Conservation (phyloP, 1,284 basidiomycete species). For the Pyrrhoderma noxium region DNA sequence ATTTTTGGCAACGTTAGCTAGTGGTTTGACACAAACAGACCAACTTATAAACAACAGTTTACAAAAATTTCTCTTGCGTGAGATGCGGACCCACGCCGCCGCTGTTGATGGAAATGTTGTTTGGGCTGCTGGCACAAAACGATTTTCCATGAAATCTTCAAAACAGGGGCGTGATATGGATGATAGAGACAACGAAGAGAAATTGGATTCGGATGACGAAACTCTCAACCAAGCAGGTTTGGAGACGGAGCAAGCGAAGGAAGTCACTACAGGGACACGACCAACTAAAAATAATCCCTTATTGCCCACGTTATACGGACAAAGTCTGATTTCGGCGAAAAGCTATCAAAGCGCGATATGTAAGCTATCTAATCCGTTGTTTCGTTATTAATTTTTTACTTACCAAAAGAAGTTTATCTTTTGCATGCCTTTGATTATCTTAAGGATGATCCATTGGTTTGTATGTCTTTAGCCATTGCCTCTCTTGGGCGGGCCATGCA, state of each 20-base stretch:
- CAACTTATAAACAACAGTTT: constrained; percentile 70
- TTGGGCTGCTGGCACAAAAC: constrained; percentile 48
- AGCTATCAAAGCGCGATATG: constrained; percentile 90
- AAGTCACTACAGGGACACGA: constrained; percentile 27
- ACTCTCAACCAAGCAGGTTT: constrained; percentile 22
- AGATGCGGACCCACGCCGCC: constrained; percentile 58
- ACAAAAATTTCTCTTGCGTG: constrained; percentile 78
- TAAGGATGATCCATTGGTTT: constrained; percentile 79
- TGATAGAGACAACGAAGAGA: constrained; percentile 20
- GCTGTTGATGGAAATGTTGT: constrained; percentile 51
- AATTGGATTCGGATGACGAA: constrained; percentile 28
- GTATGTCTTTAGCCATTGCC: constrained; percentile 74
- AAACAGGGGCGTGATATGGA: constrained; percentile 21
- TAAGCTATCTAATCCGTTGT: constrained; percentile 41
- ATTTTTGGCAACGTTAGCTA: constrained; percentile 61
- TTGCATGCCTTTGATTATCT: constrained; percentile 82
- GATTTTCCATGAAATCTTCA: constrained; percentile 34
- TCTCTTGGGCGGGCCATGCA: constrained; percentile 88
- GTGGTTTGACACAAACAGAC: constrained; percentile 59
- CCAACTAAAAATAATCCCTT: constrained; percentile 74
- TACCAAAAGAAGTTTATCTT: constrained; percentile 62
- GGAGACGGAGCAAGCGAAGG: constrained; percentile 21
- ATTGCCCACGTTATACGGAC: constrained; percentile 77
- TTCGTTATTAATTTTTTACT: background rate
- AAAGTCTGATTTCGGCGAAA: constrained; percentile 76